Base-by-base conservation (phyloP, 192 early-diverging fungal genomes). In the Phlyctochytrium planicorne region DNA sequence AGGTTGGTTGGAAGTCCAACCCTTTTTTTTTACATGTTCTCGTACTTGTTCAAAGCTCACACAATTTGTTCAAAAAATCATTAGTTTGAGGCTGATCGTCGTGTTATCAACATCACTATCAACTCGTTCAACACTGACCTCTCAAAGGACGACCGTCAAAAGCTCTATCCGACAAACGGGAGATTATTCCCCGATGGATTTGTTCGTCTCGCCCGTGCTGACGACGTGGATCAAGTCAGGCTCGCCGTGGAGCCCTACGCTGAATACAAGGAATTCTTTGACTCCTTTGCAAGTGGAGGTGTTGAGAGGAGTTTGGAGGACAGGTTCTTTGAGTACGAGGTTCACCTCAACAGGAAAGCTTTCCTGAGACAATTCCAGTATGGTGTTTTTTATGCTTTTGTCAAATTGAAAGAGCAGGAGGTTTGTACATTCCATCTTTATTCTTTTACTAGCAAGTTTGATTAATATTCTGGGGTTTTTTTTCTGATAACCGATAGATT, bases 121-220 rank as follows among this genome's bases (percentile, higher is more conserved):
- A 99, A 99, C 83, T 97, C 95, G 2, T 94, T 99, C 75, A 90
- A 93, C 69, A 99, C 97, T 2, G 97, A 99, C 78, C 82, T 99
- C 32, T 85, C 89, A 33, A 98, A 97, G 73, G 96, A 99, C 65
- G 97, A 99, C 72, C 91, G 97, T 12, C 80, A 84, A 60, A 97
- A 94, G 80, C 84, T 99, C 62, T 98, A 93, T 78, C 97, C 97
- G 29, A 88, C 84, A 32, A 80, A 91, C 65, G 97, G 97, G 52
- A 87, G 86, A 65, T 81, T 99, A 70, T 97, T 92, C 73, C 97
- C 97, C 2, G 94, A 97, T 61, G 96, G 94, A 20, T 87, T 90
- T 66, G 76, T 79, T 27, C 87, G 87, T 57, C 86, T 99, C 23
- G 90, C 91, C 4, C 81, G 88, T 3, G 89, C 91, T 3, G 97